These are phyloP conservation scores for Zygotorulaspora chibaensis DNA, from an alignment of 805 yeast species.

Conservation along the genomic window DNA sequence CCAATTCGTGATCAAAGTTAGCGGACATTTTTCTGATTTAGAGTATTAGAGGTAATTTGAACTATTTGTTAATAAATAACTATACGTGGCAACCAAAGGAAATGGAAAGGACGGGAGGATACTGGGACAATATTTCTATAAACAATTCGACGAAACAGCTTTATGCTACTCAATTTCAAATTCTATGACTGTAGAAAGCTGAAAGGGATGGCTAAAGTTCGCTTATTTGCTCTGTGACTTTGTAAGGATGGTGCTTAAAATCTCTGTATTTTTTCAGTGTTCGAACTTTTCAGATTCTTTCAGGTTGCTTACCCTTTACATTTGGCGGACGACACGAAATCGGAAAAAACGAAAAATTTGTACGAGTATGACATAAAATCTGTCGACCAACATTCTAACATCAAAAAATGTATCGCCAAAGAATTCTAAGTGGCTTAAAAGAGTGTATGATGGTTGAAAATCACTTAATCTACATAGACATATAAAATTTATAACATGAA, in stretches of 20 bases:
- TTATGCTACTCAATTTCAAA: neutral
- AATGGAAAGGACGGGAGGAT: constrained; percentile 7
- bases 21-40: constrained; percentile 8
- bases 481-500: neutral
- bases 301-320: neutral
- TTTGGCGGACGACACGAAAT: neutral
- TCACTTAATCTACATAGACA: too few relatives aligned
- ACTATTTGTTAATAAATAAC: constrained; percentile 1
- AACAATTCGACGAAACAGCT: constrained; percentile 1
- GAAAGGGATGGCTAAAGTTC: neutral
- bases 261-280: too few relatives aligned
- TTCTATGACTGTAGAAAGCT: neutral
- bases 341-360: neutral
- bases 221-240: neutral
- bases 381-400: too few relatives aligned
- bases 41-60: too few relatives aligned
- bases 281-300: too few relatives aligned
- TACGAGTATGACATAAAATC: too few relatives aligned
- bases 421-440: neutral
- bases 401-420: neutral
- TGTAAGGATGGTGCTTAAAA: too few relatives aligned
- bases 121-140: constrained; percentile 3
- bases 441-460: neutral
- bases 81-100: constrained; percentile 12
- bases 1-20: constrained; percentile 12